phyloP scores from a whole-genome alignment of 2,329 filamentous ascomycete genomes.

The Trichoderma breve region DNA sequence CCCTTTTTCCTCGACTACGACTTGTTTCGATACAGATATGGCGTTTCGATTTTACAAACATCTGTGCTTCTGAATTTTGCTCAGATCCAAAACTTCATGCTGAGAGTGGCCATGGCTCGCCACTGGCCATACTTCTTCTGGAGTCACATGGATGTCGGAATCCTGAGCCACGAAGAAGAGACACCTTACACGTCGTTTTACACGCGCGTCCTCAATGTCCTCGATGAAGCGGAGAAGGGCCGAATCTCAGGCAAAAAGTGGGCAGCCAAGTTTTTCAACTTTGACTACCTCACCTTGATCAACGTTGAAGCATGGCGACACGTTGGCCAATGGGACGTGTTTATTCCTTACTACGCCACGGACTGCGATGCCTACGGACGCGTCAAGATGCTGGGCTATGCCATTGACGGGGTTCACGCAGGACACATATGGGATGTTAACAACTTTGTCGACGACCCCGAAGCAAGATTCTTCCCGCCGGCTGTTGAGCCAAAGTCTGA shows the following conservation, averaged over 20 bases:
- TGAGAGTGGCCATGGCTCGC: conserved; percentile 1
- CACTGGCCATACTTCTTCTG: conserved; percentile 16
- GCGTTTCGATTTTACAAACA: conserved; percentile 15
- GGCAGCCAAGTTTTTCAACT: conserved; percentile 18
- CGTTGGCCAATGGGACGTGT: conserved; percentile 13
- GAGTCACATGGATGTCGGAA: conserved; percentile 18
- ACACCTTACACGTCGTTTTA: conserved; percentile 10
- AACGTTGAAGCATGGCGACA: conserved; percentile 16
- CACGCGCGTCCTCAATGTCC: conserved; percentile 3
- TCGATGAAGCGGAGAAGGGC: neutral
- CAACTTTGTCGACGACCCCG: neutral
- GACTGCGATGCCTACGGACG: conserved; percentile 16
- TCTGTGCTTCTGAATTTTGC: conserved; percentile 15
- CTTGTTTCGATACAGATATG: conserved; percentile 14
- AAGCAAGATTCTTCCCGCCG: conserved; percentile 2
- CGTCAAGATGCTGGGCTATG: conserved; percentile 2
- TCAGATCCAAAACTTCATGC: conserved; percentile 10
- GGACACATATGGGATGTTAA: conserved; percentile 15
- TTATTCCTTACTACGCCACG: conserved; percentile 12
- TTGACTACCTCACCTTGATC: conserved; percentile 10
- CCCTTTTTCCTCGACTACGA: conserved; percentile 19
- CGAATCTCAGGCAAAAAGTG: conserved; percentile 2
- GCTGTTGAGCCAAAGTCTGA: neutral
- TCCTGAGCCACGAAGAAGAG: conserved; percentile 9
- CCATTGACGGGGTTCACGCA: neutral